phyloP scores from a whole-genome alignment of 345 rosid genomes.

The Eucalyptus tenuipes region DNA sequence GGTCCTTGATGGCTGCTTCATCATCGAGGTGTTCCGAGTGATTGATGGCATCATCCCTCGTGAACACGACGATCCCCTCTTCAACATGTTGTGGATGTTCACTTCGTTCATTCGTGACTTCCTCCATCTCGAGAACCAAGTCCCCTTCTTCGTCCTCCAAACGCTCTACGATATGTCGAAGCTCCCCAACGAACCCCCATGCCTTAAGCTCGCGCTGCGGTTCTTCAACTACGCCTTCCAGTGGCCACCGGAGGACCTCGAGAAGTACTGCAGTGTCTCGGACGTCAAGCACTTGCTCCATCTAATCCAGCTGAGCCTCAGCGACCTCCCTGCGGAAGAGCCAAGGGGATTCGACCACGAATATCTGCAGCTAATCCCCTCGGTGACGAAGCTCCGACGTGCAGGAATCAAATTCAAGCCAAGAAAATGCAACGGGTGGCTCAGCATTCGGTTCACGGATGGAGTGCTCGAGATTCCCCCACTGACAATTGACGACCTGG shows the following conservation, averaged over 20 bases:
- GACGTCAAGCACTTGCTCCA: neutral
- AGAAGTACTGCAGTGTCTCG: neutral
- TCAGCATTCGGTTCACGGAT: neutral
- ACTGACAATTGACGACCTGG: neutral
- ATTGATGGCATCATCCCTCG: neutral
- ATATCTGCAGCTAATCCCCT: neutral
- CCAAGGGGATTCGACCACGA: neutral
- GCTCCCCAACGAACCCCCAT: neutral
- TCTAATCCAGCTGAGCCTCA: neutral
- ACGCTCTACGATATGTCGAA: neutral
- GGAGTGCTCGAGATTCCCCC: neutral
- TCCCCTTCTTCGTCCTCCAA: neutral
- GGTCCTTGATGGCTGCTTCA: neutral
- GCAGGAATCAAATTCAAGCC: neutral
- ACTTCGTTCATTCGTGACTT: neutral
- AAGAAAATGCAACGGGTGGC: neutral
- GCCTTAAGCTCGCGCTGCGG: neutral
- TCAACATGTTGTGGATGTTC: neutral
- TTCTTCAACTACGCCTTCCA: neutral
- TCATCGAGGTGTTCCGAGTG: constrained; percentile 33
- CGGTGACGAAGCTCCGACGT: neutral
- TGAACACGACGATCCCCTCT: neutral
- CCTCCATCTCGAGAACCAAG: neutral
- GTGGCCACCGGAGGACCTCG: neutral
- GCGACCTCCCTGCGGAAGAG: no score